These are phyloP conservation scores for Houttuynia cordata DNA, from an alignment of 164 flowering plant genomes.

Conservation along the genomic window DNA sequence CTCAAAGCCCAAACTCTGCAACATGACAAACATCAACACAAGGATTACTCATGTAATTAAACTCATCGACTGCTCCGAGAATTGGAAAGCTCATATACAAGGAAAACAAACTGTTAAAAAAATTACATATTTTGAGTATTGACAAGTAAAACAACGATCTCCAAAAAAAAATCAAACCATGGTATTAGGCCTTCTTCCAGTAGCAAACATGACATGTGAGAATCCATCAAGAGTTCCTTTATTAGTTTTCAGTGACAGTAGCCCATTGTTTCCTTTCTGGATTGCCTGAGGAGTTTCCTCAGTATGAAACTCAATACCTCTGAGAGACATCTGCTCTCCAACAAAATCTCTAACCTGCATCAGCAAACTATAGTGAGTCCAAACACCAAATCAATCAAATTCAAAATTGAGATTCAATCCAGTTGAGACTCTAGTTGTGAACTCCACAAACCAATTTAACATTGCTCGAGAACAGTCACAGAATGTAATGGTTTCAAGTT, in stretches of 20 bases:
- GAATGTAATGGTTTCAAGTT: too few relatives aligned
- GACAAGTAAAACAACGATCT: background rate
- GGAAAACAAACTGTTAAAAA: background rate
- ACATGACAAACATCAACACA: background rate
- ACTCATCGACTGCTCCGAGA: background rate
- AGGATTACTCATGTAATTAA: background rate
- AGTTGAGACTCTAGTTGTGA: background rate
- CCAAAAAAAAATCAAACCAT: slow-evolving; percentile 37
- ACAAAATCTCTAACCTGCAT: slow-evolving; percentile 88
- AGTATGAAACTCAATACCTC: slow-evolving; percentile 83
- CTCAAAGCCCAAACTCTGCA: slow-evolving; percentile 84
- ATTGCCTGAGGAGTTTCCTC: slow-evolving; percentile 89
- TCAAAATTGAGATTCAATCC: background rate
- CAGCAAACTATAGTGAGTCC: slow-evolving; percentile 1
- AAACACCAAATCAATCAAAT: too few relatives aligned
- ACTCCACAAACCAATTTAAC: background rate
- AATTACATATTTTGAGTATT: background rate
- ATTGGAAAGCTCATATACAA: background rate
- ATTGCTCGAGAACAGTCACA: too few relatives aligned
- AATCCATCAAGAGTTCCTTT: slow-evolving; percentile 85
- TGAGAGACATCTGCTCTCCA: slow-evolving; percentile 81
- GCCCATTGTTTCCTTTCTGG: slow-evolving; percentile 58
- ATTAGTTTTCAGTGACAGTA: slow-evolving; percentile 72
- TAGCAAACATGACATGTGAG: slow-evolving; percentile 98
- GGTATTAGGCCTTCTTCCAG: slow-evolving; percentile 91